A percentile compares a stretch with the other conserved stretches of the same genome.
Conservation (phyloP, 441 rosid species). For the Flueggea neowawraea region DNA sequence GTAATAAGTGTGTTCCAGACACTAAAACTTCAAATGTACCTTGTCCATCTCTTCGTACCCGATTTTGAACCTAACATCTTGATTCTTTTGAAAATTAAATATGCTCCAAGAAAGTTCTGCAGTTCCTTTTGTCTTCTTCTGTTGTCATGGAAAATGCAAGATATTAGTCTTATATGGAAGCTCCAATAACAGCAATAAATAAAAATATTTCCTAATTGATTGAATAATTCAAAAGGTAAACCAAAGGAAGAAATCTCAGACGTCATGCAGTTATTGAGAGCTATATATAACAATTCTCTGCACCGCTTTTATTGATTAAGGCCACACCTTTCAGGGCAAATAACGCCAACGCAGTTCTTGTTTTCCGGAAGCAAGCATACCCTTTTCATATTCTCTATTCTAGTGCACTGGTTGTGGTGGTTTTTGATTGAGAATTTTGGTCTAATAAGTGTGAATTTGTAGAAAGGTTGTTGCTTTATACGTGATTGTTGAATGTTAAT, state of each 20-base stretch:
- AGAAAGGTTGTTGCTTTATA: too few relatives aligned
- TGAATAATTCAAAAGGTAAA: not conserved
- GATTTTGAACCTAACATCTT: conserved; percentile 76
- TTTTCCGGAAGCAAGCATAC: too few relatives aligned
- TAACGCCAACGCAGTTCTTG: too few relatives aligned
- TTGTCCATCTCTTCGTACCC: conserved; percentile 75
- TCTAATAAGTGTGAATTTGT: too few relatives aligned
- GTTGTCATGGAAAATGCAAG: conserved; percentile 20
- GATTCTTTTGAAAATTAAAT: conserved; percentile 73
- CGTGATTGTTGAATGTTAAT: too few relatives aligned
- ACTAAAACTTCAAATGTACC: conserved; percentile 33
- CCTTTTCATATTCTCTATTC: too few relatives aligned
- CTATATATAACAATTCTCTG: too few relatives aligned
- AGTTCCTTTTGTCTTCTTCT: conserved; percentile 80
- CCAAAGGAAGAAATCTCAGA: not conserved
- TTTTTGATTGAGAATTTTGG: too few relatives aligned
- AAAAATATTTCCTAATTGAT: not conserved
- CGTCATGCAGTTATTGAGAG: too few relatives aligned
- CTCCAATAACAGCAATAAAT: not conserved
- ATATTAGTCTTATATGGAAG: conserved; percentile 7
- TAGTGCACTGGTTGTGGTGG: too few relatives aligned
- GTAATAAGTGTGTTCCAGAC: not conserved
- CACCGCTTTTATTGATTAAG: too few relatives aligned
- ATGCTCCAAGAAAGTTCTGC: conserved; percentile 77
- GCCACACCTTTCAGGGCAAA: too few relatives aligned